phyloP scores from a whole-genome alignment of 768 basidiomycete species.

The Mycena alexandri region DNA sequence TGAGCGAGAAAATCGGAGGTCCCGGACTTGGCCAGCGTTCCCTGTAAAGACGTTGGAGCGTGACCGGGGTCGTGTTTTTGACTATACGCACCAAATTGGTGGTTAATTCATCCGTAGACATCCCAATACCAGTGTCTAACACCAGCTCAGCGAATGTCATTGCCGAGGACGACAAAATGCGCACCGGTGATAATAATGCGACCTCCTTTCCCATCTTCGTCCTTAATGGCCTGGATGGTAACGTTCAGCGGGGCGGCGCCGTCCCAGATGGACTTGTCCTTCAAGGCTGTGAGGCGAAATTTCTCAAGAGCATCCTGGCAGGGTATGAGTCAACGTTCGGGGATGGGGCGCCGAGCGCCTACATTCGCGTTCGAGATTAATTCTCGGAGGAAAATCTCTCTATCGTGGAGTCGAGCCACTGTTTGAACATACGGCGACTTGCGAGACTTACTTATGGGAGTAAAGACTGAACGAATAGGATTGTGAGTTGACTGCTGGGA shows the following conservation, averaged over 20 bases:
- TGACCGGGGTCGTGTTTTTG: background rate
- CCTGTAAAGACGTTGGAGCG: conserved; percentile 54
- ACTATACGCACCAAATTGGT: conserved; percentile 70
- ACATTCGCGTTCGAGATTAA: conserved; percentile 91
- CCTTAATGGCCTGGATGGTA: conserved; percentile 82
- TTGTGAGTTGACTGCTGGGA: conserved; percentile 19
- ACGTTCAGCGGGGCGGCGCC: conserved; percentile 86
- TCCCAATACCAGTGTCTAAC: conserved; percentile 95
- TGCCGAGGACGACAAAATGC: conserved; percentile 30
- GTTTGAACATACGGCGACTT: background rate
- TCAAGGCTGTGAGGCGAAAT: conserved; percentile 86
- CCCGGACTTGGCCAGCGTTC: conserved; percentile 96
- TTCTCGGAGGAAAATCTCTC: conserved; percentile 90
- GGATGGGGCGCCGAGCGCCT: background rate
- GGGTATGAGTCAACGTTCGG: conserved; percentile 4
- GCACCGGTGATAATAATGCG: conserved; percentile 81
- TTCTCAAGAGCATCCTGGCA: conserved; percentile 90
- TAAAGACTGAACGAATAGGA: conserved; percentile 68
- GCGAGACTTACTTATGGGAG: conserved; percentile 74
- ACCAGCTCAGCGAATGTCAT: conserved; percentile 13
- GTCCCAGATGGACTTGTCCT: conserved; percentile 78
- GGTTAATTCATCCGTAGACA: conserved; percentile 91
- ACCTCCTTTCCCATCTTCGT: conserved; percentile 77
- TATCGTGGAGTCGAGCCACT: conserved; percentile 43
- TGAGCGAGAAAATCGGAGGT: conserved; percentile 92